Percentiles rank a stretch among this genome's conserved stretches.
Evolutionary conservation across 2,329 filamentous ascomycete species (phyloP).

Genomic region (Cercospora sesami): DNA sequence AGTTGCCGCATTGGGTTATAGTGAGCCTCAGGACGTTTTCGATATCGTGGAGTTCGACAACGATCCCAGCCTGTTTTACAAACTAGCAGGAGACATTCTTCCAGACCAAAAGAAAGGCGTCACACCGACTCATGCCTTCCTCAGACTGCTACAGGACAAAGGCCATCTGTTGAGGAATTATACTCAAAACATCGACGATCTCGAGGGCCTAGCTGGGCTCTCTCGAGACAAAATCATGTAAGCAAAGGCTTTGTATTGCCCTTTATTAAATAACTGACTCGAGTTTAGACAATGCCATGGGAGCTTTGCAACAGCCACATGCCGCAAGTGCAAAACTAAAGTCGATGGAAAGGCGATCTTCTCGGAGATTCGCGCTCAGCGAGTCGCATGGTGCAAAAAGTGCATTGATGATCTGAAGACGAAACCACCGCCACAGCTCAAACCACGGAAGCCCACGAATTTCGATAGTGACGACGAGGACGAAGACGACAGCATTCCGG

Average conservation of each 20-base stretch:
- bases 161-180: slow-evolving; percentile 93
- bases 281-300: slow-evolving; percentile 79
- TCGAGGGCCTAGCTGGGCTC: slow-evolving; percentile 22
- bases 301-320: slow-evolving; percentile 89
- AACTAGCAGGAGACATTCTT: slow-evolving; percentile 84
- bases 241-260: slow-evolving; percentile 31
- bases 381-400: slow-evolving; percentile 72
- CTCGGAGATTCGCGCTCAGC: slow-evolving; percentile 71
- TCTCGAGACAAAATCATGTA: slow-evolving; percentile 19
- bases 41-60: slow-evolving; percentile 83
- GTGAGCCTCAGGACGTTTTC: slow-evolving; percentile 92
- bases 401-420: slow-evolving; percentile 62
- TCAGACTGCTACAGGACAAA: slow-evolving; percentile 81
- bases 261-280: not conserved
- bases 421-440: slow-evolving; percentile 42
- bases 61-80: slow-evolving; percentile 88
- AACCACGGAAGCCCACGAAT: slow-evolving; percentile 38
- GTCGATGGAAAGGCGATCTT: slow-evolving; percentile 77
- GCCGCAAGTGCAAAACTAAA: slow-evolving; percentile 74
- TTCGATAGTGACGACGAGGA: slow-evolving; percentile 56
- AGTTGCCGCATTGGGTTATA: slow-evolving; percentile 69
- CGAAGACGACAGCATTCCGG: slow-evolving; percentile 64
- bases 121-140: slow-evolving; percentile 92
- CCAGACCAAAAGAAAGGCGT: slow-evolving; percentile 71
- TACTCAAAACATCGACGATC: slow-evolving; percentile 96